Base-by-base conservation (phyloP, 2,329 filamentous ascomycete genomes). In the Periconia sp. region DNA sequence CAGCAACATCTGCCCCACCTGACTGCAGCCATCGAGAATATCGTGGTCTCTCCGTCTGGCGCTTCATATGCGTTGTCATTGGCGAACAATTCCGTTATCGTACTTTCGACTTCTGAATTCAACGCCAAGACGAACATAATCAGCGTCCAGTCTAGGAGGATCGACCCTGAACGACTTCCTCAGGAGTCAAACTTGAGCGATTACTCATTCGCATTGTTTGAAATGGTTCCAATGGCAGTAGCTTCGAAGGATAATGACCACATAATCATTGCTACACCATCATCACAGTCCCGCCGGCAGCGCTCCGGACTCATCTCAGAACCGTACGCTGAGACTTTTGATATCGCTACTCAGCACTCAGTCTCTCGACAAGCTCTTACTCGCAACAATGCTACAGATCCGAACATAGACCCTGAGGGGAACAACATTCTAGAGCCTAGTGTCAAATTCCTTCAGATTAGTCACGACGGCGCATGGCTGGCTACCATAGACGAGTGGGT, bases 401-500 rank as follows among this genome's bases (percentile, higher is more conserved):
- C 88, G 52, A 95, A 90, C 58, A 78, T 87, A 28, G 87, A 86
- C 6, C 86, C 85, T 11, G 85, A 87, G 52, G 84, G 88, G 4
- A 79, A 82, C 37, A 78, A 81, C 4, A 83, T 97, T 36, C 78
- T 83, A 11, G 88, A 96, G 56, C 92, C 94, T 1, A 82, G 87
- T 48, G 81, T 96, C 33, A 86, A 82, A 5, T 82, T 87, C 42
- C 75, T 97, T 36, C 81, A 85, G 30, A 83, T 94, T 55, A 92
- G 88, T 30, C 75, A 80, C 36, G 87, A 97, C 62, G 92, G 92
- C 13, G 80, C 84, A 53, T 97, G 92, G 92, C 80, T 99, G 43
- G 92, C 88, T 4, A 96, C 90, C 1, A 82, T 95, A 1, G 94
- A 99, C 65, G 88, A 92, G 61, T 99, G 94, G 94, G 79, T 81